phyloP scores from a whole-genome alignment of 108 stramenopile genomes.

The Cyclotella sp. region DNA sequence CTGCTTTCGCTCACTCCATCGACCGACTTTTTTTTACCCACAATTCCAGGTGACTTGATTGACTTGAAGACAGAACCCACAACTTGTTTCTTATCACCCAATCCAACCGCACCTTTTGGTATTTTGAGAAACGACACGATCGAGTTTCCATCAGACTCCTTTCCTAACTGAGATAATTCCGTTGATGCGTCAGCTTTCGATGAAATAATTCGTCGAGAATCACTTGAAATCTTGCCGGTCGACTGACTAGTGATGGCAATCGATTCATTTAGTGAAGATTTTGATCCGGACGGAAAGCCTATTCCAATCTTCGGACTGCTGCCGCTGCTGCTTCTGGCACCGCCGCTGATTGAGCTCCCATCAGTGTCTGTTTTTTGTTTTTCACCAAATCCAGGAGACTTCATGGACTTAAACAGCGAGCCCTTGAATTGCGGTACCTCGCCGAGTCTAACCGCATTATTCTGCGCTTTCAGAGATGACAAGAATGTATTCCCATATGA shows the following conservation, averaged over 20 bases:
- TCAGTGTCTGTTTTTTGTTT: neutral
- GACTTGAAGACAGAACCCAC: conserved; percentile 3
- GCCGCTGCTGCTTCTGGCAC: neutral
- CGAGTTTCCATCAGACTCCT: neutral
- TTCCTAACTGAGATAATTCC: neutral
- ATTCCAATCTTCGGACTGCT: neutral
- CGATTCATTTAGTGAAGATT: neutral
- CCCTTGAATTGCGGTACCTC: neutral
- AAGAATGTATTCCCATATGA: neutral
- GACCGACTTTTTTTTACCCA: neutral
- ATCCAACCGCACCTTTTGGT: neutral
- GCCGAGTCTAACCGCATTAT: neutral
- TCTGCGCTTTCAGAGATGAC: conserved; percentile 1
- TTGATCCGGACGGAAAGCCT: neutral
- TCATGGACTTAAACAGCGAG: neutral
- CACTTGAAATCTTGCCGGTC: neutral
- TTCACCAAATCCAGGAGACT: neutral
- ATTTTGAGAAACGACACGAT: neutral
- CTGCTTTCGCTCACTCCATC: neutral
- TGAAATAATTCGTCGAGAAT: neutral
- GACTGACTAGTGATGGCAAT: neutral
- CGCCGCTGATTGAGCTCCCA: neutral
- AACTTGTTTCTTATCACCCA: conserved; percentile 2
- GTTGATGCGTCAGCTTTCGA: neutral
- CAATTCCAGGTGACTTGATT: neutral